Conservation (phyloP, 768 basidiomycete genomes). For the Leucocoprinus leucothites region DNA sequence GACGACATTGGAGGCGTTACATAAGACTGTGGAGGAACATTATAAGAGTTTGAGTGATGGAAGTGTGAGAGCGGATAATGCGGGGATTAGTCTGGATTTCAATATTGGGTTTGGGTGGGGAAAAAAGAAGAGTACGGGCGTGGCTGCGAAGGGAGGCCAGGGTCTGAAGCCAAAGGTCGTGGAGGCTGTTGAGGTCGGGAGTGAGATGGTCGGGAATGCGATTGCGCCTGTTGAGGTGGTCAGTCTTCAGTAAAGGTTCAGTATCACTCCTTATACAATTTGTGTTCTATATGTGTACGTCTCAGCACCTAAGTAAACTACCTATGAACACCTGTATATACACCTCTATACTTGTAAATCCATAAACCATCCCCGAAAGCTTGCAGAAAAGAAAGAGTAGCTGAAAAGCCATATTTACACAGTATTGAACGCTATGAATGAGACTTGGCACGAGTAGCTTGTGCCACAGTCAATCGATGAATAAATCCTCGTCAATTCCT, state of each 20-base stretch:
- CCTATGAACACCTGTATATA: too few species aligned
- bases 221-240: slow-evolving; percentile 10
- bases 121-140: background rate
- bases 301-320: too few species aligned
- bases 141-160: too few species aligned
- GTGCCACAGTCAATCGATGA: too few species aligned
- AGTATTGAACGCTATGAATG: too few species aligned
- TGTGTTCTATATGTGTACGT: background rate
- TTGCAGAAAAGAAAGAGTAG: too few species aligned
- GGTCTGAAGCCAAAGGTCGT: background rate
- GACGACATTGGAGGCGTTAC: slow-evolving; percentile 56
- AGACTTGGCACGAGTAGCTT: too few species aligned
- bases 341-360: too few species aligned
- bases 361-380: too few species aligned
- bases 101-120: slow-evolving; percentile 11
- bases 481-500: too few species aligned
- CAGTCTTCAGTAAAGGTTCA: slow-evolving; percentile 3
- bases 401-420: too few species aligned
- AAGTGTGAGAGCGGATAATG: slow-evolving; percentile 10
- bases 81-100: slow-evolving; percentile 12
- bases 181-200: background rate
- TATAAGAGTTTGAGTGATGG: slow-evolving; percentile 27
- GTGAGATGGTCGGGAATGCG: slow-evolving; percentile 5
- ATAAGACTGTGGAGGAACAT: slow-evolving; percentile 52
- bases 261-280: too few species aligned